These are phyloP conservation scores for Sungouiella blattae DNA, from an alignment of 805 yeast genomes.

Conservation along the genomic window DNA sequence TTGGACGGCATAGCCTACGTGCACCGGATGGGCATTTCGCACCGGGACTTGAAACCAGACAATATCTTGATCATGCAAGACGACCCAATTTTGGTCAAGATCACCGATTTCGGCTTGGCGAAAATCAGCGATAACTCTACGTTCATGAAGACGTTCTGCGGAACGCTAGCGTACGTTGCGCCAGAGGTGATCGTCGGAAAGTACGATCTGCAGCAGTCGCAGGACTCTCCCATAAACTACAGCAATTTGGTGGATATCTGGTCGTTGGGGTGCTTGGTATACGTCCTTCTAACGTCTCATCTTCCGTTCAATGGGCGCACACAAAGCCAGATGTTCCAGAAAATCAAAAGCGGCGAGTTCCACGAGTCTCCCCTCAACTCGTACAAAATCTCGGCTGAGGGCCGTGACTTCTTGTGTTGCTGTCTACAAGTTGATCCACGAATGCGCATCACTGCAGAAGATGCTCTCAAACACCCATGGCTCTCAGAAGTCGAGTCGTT, in stretches of 20 bases:
- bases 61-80: conserved; percentile 87
- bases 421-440: conserved; percentile 76
- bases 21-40: conserved; percentile 89
- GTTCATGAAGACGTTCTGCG: conserved; percentile 93
- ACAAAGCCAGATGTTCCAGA: conserved; percentile 77
- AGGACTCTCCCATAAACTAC: conserved; percentile 43
- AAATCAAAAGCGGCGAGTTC: conserved; percentile 73
- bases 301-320: conserved; percentile 93
- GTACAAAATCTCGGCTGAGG: conserved; percentile 62
- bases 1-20: conserved; percentile 82
- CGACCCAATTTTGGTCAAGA: conserved; percentile 87
- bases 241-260: conserved; percentile 93
- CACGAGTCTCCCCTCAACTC: conserved; percentile 72
- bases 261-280: conserved; percentile 93
- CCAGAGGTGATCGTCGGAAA: conserved; percentile 80
- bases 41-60: conserved; percentile 94
- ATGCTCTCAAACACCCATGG: conserved; percentile 84
- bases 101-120: conserved; percentile 95
- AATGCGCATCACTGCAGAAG: conserved; percentile 66
- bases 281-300: conserved; percentile 89
- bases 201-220: conserved; percentile 35
- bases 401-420: conserved; percentile 65
- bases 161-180: conserved; percentile 94
- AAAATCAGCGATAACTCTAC: conserved; percentile 82
- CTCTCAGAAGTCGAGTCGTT: conserved; percentile 36